phyloP scores from a whole-genome alignment of 768 basidiomycete genomes.

The Multifurca ochricompacta region DNA sequence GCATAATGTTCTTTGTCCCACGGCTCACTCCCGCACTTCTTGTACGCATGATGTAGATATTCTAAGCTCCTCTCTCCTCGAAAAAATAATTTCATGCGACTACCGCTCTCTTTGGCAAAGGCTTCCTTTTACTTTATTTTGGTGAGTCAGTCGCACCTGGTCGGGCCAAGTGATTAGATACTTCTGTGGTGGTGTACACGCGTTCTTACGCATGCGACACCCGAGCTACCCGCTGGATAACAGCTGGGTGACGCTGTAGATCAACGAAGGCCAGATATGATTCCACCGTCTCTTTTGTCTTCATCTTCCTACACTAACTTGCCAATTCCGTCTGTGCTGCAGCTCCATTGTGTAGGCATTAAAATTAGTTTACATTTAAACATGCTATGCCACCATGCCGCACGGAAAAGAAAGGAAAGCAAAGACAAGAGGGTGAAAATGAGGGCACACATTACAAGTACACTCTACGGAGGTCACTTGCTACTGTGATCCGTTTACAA shows the following conservation, averaged over 20 bases:
- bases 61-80: conserved; percentile 3
- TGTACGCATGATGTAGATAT: conserved; percentile 12
- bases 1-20: conserved; percentile 44
- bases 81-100: conserved; percentile 13
- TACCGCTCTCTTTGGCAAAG: not conserved
- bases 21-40: conserved; percentile 25
- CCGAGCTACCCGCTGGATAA: conserved; percentile 40
- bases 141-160: conserved; percentile 2
- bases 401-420: too few species aligned
- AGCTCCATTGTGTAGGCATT: not conserved
- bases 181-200: conserved; percentile 19
- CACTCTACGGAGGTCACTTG: conserved; percentile 65
- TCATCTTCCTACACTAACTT: not conserved
- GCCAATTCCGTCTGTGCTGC: not conserved
- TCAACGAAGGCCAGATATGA: conserved; percentile 89
- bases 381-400: not conserved
- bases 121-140: not conserved
- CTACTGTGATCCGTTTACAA: conserved; percentile 77
- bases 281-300: not conserved
- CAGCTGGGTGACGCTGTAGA: conserved; percentile 45
- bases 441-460: conserved; percentile 44
- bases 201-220: conserved; percentile 44
- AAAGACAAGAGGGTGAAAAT: not conserved
- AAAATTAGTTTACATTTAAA: not conserved
- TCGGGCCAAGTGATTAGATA: conserved; percentile 18